phyloP scores from a whole-genome alignment of 257 asterid species.

The Asclepias syriaca region DNA sequence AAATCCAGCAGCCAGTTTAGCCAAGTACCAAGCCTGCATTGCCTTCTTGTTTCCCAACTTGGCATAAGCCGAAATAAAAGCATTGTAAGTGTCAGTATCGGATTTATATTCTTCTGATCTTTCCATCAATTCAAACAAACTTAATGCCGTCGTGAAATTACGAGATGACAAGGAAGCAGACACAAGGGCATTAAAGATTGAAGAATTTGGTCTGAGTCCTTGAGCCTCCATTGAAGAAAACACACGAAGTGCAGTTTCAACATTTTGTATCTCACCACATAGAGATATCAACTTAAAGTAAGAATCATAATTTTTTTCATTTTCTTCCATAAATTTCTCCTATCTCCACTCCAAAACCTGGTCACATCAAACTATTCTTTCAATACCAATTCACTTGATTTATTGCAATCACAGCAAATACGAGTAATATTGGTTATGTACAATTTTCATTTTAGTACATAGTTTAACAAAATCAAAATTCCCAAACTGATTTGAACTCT shows the following conservation, averaged over 20 bases:
- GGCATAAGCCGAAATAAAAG: slow-evolving; percentile 39
- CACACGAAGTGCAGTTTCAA: slow-evolving; percentile 33
- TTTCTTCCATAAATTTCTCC: slow-evolving; percentile 31
- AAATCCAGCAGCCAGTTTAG: slow-evolving; percentile 33
- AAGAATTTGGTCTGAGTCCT: slow-evolving; percentile 36
- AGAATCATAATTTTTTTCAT: slow-evolving; percentile 20
- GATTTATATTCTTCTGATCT: slow-evolving; percentile 32
- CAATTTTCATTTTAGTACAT: too few species aligned
- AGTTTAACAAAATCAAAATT: background rate
- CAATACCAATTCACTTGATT: background rate
- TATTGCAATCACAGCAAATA: background rate
- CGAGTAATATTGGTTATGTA: background rate
- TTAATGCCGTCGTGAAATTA: slow-evolving; percentile 38
- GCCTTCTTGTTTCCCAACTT: slow-evolving; percentile 36
- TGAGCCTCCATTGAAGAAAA: slow-evolving; percentile 47
- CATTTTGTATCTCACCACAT: slow-evolving; percentile 36
- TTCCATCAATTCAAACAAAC: slow-evolving; percentile 51
- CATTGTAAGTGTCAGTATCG: slow-evolving; percentile 32
- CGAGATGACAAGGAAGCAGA: slow-evolving; percentile 42
- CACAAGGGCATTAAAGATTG: slow-evolving; percentile 38
- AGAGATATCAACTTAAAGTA: slow-evolving; percentile 31
- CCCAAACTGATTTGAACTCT: background rate
- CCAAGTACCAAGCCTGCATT: slow-evolving; percentile 37
- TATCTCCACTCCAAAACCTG: slow-evolving; percentile 52
- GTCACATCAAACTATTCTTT: slow-evolving; percentile 14